These are phyloP conservation scores for Brassica nigra DNA, from an alignment of 345 rosid genomes.

Conservation along the genomic window DNA sequence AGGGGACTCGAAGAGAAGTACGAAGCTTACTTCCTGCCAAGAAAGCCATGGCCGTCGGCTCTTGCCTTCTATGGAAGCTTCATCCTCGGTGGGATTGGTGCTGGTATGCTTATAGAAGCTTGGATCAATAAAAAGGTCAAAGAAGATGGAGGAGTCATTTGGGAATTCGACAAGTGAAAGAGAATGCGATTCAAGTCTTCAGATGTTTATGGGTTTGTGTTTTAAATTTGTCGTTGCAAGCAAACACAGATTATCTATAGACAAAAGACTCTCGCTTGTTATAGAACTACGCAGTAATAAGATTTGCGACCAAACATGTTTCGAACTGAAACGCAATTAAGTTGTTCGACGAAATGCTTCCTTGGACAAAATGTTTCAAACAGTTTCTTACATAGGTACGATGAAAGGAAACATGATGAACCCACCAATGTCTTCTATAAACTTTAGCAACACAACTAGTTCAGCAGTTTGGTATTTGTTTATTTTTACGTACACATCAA, in stretches of 20 bases:
- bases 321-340: not conserved
- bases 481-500: not conserved
- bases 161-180: conserved; percentile 41
- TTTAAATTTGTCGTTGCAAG: not conserved
- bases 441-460: not conserved
- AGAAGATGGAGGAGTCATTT: conserved; percentile 46
- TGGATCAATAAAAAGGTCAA: conserved; percentile 89
- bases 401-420: not conserved
- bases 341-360: conserved; percentile 4
- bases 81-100: conserved; percentile 83
- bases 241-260: not conserved
- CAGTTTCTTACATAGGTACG: not conserved
- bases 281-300: not conserved
- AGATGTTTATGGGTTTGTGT: not conserved
- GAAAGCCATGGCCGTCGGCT: conserved; percentile 56
- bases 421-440: too few species aligned
- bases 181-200: not conserved
- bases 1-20: conserved; percentile 83
- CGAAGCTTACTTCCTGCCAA: conserved; percentile 88
- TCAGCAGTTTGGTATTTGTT: not conserved
- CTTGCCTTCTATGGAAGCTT: conserved; percentile 78
- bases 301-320: not conserved
- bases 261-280: not conserved
- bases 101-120: conserved; percentile 79
- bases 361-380: not conserved